Evolutionary conservation across 2,329 filamentous ascomycete species (phyloP), one percentile per base, ranked within the genome.

Genomic region (Reticulascus tulasneorum): DNA sequence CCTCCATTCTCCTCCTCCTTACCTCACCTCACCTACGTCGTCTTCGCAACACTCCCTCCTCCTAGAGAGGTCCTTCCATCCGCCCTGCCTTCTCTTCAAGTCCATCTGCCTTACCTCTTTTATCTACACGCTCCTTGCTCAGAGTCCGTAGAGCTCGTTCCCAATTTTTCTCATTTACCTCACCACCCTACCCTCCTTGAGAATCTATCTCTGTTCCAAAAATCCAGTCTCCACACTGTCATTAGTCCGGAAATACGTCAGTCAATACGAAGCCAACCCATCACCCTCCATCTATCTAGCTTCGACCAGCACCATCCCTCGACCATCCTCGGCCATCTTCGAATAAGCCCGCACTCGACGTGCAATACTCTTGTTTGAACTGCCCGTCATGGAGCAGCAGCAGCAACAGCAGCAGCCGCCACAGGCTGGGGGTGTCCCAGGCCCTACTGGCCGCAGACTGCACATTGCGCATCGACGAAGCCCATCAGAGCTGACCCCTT

Each of bases 381-480:
- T 67, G 64, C 62, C 63, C 69, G 61, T 49, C 60, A 86, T 86
- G 82, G 81, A 67, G 53, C 64, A 67, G 55, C 60, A 65, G 48
- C 60, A 58, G 45, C 62, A 63, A 48, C 54, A 64, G 44, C 59
- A 60, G 45, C 65, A 68, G 53, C 67, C 66, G 57, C 67, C 66
- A 55, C 66, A 66, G 55, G 54, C 69, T 49, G 72, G 72, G 57
- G 76, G 76, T 55, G 75, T 80, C 42, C 71, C 71, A 60, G 89
- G 88, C 52, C 86, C 87, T 55, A 69, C 83, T 60, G 89, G 89
- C 58, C 89, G 91, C 60, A 84, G 90, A 62, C 79, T 97, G 62
- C 90, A 97, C 71, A 96, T 97, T 67, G 91, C 91, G 57, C 91
- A 97, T 73, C 85, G 91, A 60, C 84, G 91, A 66, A 96, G 89